phyloP scores from a whole-genome alignment of 2,329 filamentous ascomycete species.

The Neoscytalidium dimidiatum region DNA sequence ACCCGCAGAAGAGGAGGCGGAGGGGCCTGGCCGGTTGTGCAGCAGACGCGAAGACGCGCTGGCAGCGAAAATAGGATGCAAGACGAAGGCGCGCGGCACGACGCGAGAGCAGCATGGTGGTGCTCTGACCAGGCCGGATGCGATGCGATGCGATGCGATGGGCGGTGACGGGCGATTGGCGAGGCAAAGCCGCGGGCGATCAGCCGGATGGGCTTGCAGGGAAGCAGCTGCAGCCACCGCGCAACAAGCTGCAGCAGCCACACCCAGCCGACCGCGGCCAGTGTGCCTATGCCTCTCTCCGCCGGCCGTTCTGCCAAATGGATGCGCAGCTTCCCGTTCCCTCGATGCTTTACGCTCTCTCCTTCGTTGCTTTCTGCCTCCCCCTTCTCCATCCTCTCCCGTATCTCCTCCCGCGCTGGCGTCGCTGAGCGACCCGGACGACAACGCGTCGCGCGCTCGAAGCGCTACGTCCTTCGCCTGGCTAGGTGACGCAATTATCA shows the following conservation, averaged over 20 bases:
- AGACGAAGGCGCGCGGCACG: neutral
- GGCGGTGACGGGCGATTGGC: neutral
- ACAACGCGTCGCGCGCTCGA: neutral
- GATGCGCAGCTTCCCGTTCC: neutral
- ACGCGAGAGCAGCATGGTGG: neutral
- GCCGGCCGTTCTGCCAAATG: neutral
- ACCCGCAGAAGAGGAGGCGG: conserved; percentile 89
- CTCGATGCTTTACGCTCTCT: too few relatives aligned
- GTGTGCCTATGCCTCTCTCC: neutral
- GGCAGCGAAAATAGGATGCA: neutral
- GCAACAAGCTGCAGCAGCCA: neutral
- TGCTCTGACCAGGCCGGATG: neutral
- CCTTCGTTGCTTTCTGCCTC: neutral
- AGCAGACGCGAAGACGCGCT: conserved; percentile 21
- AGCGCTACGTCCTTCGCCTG: neutral
- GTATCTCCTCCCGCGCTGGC: neutral
- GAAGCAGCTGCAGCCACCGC: neutral
- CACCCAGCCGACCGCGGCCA: neutral
- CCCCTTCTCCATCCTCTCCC: neutral
- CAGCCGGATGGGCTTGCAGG: neutral
- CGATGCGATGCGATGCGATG: too few relatives aligned
- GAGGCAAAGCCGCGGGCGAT: neutral
- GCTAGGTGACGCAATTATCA: neutral
- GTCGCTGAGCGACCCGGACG: neutral
- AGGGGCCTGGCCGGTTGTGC: conserved; percentile 54